Percentiles rank a stretch among this genome's conserved stretches.
phyloP scores from a whole-genome alignment of 208 protist genomes.

The Novymonas esmeraldas region DNA sequence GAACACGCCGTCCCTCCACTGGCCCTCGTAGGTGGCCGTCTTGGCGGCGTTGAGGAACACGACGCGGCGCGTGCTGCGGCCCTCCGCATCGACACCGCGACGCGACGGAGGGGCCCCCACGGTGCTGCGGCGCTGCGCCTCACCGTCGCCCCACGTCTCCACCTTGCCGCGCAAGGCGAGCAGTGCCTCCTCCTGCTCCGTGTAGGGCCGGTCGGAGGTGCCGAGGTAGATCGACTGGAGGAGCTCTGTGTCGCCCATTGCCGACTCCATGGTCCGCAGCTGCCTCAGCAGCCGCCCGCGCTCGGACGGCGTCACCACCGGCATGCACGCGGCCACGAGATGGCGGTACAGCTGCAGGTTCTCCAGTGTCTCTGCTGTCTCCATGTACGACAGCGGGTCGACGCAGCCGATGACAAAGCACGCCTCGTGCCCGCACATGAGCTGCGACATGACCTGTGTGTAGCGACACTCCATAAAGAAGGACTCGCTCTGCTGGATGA shows the following conservation, averaged over 20 bases:
- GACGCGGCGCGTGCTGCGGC: constrained; percentile 47
- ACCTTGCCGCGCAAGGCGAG: constrained; percentile 48
- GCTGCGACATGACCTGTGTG: constrained; percentile 89
- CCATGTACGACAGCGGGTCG: constrained; percentile 71
- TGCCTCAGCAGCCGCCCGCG: constrained; percentile 68
- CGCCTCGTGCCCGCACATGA: constrained; percentile 84
- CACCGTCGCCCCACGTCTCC: constrained; percentile 35
- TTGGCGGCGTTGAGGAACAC: constrained; percentile 87
- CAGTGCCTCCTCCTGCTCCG: constrained; percentile 85
- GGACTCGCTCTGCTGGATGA: constrained; percentile 82
- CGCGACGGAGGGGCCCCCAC: background rate
- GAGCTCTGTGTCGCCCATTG: constrained; percentile 54
- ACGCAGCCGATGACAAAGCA: constrained; percentile 88
- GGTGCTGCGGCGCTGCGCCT: background rate
- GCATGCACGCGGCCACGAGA: constrained; percentile 57
- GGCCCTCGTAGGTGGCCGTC: constrained; percentile 86
- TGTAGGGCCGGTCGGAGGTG: constrained; percentile 70
- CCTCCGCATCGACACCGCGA: constrained; percentile 18
- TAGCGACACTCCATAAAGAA: constrained; percentile 94
- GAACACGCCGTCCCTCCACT: constrained; percentile 85
- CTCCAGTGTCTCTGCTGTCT: constrained; percentile 85
- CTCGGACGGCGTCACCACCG: constrained; percentile 72
- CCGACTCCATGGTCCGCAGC: constrained; percentile 64
- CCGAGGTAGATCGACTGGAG: constrained; percentile 53
- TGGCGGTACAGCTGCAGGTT: constrained; percentile 85